These are phyloP conservation scores for Kockiozyma suomiensis DNA, from an alignment of 805 yeast species.

Conservation along the genomic window DNA sequence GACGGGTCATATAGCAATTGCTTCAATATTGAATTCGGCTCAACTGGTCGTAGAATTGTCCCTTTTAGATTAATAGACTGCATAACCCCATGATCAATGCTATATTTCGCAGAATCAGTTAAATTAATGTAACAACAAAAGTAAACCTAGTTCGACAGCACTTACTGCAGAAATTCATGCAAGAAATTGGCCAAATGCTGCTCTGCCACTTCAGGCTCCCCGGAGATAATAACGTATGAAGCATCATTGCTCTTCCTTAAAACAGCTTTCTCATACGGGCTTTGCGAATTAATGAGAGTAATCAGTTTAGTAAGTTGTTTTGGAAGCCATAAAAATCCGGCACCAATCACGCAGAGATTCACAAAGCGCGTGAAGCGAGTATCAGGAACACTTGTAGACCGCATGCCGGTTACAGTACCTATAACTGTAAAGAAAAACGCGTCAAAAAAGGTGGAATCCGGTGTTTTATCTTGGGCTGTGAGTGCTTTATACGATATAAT, in stretches of 20 bases:
- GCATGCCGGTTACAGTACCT: slow-evolving; percentile 19
- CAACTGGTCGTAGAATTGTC: slow-evolving; percentile 14
- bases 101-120: background rate
- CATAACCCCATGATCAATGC: slow-evolving; percentile 25
- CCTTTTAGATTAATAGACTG: slow-evolving; percentile 14
- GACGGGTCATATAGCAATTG: slow-evolving; percentile 8
- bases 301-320: slow-evolving; percentile 13
- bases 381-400: slow-evolving; percentile 19
- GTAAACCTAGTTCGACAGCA: no score
- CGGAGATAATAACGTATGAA: slow-evolving; percentile 9
- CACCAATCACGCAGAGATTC: slow-evolving; percentile 14
- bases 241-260: background rate
- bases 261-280: slow-evolving; percentile 13
- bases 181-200: slow-evolving; percentile 18
- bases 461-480: slow-evolving; percentile 2
- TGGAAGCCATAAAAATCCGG: slow-evolving; percentile 23
- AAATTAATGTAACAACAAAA: background rate
- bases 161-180: slow-evolving; percentile 18
- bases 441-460: slow-evolving; percentile 18
- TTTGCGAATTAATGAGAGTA: slow-evolving; percentile 19
- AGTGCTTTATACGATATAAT: slow-evolving; percentile 13
- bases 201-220: slow-evolving; percentile 16
- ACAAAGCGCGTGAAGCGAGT: slow-evolving; percentile 13
- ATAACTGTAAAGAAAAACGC: slow-evolving; percentile 24
- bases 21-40: slow-evolving; percentile 8